Base-by-base conservation (phyloP, 805 yeast species). In the Candida montana region DNA sequence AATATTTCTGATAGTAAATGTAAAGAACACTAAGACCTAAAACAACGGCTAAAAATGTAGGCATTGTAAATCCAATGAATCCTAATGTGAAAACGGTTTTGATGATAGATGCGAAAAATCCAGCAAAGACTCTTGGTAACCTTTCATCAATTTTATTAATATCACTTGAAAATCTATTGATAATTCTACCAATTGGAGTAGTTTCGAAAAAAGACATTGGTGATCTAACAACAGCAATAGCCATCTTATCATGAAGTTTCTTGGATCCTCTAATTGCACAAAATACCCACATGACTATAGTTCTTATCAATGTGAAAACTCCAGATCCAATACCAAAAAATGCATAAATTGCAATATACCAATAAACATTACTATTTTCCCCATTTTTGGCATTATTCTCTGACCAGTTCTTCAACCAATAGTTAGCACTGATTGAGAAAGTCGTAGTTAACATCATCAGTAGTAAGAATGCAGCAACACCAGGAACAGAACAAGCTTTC, bases 361-460 rank as follows among this genome's bases (percentile, higher is more conserved):
- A 61, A 42, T 62, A 55, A 7, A 75, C 72, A 33, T 71, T 50
- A 5, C 57, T 53, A 47, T 77, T 80, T 2, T 54, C 29, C 11
- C 75, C 75, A 33, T 56, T 48, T 20, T 65, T 67, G 26, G 63
- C 63, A 31, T 66, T 63, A 8, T 64, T 58, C 50, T 81, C 86
- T 2, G 88, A 75, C 90, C 90, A 82, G 46, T 71, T 65, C 49
- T 81, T 81, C 50, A 82, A 65, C 81, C 86, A 79, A 55, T 76
- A 77, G 54, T 74, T 79, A 35, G 77, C 75, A 8, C 65, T 61
- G 18, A 68, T 51, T 16, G 62, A 59, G 35, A 62, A 55, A 12
- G 73, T 58, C 15, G 69, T 66, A 4, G 63, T 49, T 26, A 61
- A 23, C 50, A 68, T 50, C 55, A 70, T 48, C 32, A 60, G 46